Conservation (phyloP, 495 filamentous ascomycete species). For the Pseudevernia furfuracea region DNA sequence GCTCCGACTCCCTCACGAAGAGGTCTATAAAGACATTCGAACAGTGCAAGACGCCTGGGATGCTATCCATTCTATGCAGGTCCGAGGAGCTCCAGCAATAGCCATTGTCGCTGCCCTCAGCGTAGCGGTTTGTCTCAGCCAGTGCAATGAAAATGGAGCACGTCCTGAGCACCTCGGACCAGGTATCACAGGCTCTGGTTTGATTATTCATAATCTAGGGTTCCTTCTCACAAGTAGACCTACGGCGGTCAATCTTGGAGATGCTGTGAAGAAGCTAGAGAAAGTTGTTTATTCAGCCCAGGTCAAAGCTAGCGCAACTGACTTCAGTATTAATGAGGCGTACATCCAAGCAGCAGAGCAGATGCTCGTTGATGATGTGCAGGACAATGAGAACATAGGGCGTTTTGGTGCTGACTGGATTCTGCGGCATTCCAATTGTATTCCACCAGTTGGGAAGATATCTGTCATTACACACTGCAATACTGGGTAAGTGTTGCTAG, state of each 20-base stretch:
- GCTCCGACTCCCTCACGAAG: slow-evolving; percentile 77
- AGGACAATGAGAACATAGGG: slow-evolving; percentile 81
- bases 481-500: slow-evolving; percentile 58
- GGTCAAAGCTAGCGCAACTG: slow-evolving; percentile 32
- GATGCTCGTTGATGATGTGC: slow-evolving; percentile 80
- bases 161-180: slow-evolving; percentile 26
- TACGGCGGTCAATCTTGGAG: slow-evolving; percentile 88
- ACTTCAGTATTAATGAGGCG: slow-evolving; percentile 45
- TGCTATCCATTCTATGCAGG: slow-evolving; percentile 89
- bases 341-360: slow-evolving; percentile 74
- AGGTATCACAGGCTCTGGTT: slow-evolving; percentile 41
- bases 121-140: slow-evolving; percentile 66
- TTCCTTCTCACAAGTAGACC: slow-evolving; percentile 82
- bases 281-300: slow-evolving; percentile 40
- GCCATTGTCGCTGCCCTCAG: slow-evolving; percentile 91
- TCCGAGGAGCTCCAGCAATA: slow-evolving; percentile 89
- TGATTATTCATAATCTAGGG: slow-evolving; percentile 66
- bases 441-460: slow-evolving; percentile 38
- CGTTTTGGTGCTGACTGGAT: slow-evolving; percentile 80
- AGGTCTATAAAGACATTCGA: slow-evolving; percentile 66
- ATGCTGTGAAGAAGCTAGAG: slow-evolving; percentile 77
- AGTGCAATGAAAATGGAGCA: slow-evolving; percentile 2
- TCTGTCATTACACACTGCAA: slow-evolving; percentile 94
- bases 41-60: slow-evolving; percentile 79
- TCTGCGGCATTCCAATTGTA: slow-evolving; percentile 35